These are phyloP conservation scores for Backusella sp. DNA, from an alignment of 192 early-diverging fungal species.

Conservation along the genomic window DNA sequence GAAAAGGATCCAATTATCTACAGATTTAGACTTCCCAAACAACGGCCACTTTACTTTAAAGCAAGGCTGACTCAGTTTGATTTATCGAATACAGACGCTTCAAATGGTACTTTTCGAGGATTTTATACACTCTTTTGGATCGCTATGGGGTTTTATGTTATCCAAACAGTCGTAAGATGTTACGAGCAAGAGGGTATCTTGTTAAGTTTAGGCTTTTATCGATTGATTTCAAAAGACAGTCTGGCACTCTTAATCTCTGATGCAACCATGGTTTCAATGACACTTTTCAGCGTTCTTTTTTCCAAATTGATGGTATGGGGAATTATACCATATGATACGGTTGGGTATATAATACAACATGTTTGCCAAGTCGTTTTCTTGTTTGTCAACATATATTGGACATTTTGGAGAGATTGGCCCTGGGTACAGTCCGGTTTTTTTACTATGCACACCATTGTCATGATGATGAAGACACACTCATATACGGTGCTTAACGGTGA, in stretches of 20 bases:
- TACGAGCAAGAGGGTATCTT: conserved; percentile 52
- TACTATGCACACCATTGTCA: conserved; percentile 82
- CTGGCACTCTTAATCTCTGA: conserved; percentile 72
- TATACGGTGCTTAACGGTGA: conserved; percentile 83
- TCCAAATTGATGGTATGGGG: conserved; percentile 53
- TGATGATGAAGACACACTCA: conserved; percentile 98
- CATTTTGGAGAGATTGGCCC: conserved; percentile 70
- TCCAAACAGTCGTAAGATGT: conserved; percentile 59
- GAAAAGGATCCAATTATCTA: neutral
- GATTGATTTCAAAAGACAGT: conserved; percentile 61
- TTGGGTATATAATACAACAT: conserved; percentile 59
- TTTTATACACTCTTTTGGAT: conserved; percentile 87
- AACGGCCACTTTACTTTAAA: conserved; percentile 30
- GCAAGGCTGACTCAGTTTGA: conserved; percentile 32
- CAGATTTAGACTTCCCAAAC: conserved; percentile 4
- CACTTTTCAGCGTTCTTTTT: conserved; percentile 61
- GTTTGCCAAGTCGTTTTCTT: conserved; percentile 59
- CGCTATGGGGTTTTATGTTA: conserved; percentile 68
- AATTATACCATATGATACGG: conserved; percentile 46
- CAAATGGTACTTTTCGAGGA: conserved; percentile 57
- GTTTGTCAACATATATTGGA: conserved; percentile 57
- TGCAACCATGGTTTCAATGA: conserved; percentile 61
- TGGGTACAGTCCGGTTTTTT: conserved; percentile 92
- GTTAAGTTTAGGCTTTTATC: conserved; percentile 49
- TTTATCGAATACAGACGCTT: conserved; percentile 26